Evolutionary conservation across 2,329 filamentous ascomycete species (phyloP), one percentile per base, ranked within the genome.

Genomic region (Fusarium equiseti): DNA sequence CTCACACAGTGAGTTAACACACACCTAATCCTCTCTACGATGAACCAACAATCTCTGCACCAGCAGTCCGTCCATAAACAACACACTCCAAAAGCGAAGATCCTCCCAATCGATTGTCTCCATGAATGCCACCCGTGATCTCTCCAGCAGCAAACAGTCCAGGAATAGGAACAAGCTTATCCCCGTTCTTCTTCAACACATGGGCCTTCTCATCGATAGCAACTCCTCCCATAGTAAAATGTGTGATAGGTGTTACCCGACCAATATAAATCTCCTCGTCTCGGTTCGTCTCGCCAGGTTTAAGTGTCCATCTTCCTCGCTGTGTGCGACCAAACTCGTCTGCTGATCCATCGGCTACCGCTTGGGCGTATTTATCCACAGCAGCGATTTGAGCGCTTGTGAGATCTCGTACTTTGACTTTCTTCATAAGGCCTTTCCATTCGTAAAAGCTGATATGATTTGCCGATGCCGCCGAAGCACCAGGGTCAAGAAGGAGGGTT

Each of bases 161-260:
- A 5, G 81, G 74, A 35, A 91, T 86, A 0, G 83, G 83, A 32
- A 75, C 75, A 15, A 82, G 76, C 5, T 79, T 74, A 8, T 80
- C 78, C 5, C 73, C 75, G 0, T 71, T 77, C 4, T 78, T 73
- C 10, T 75, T 77, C 15, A 91, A 72, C 0, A 91, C 84, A 66
- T 86, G 83, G 2, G 84, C 83, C 46, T 83, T 79, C 9, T 85
- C 79, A 70, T 88, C 86, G 68, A 91, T 88, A 4, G 85, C 80
- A 0, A 86, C 88, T 1, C 89, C 89, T 7, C 89, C 89, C 89
- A 91, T 91, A 3, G 89, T 91, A 71, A 91, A 91, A 73, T 91
- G 89, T 4, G 88, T 83, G 0, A 91, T 87, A 0, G 89, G 89
- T 7, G 89, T 91, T 2, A 91, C 87, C 2, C 77, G 82, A 0